phyloP scores from a whole-genome alignment of 257 asterid genomes.

The Agastache rugosa region DNA sequence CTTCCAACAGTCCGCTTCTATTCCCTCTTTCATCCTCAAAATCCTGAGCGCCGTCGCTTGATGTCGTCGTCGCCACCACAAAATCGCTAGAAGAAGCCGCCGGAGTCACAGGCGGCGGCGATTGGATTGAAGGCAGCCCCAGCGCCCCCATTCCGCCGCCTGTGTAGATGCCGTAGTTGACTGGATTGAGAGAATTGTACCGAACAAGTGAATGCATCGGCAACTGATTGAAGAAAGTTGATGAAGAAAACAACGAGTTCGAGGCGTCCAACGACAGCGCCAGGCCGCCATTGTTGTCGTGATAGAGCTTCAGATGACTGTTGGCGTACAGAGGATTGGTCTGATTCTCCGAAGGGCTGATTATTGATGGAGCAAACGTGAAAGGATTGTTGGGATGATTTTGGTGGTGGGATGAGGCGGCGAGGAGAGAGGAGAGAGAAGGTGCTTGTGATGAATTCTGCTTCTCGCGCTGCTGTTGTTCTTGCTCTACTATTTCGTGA shows the following conservation, averaged over 20 bases:
- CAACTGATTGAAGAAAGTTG: constrained; percentile 32
- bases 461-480: not conserved
- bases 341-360: not conserved
- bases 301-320: constrained; percentile 36
- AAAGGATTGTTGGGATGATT: constrained; percentile 35
- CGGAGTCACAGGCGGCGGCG: constrained; percentile 37
- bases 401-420: constrained; percentile 23
- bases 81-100: constrained; percentile 47
- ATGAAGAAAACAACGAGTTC: constrained; percentile 28
- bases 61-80: constrained; percentile 28
- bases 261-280: constrained; percentile 46
- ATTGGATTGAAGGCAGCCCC: constrained; percentile 65
- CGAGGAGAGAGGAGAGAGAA: constrained; percentile 39
- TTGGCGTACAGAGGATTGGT: constrained; percentile 18
- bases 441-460: constrained; percentile 32
- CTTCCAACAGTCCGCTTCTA: constrained; percentile 61
- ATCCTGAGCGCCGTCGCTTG: constrained; percentile 47
- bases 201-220: constrained; percentile 35
- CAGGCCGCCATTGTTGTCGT: constrained; percentile 41
- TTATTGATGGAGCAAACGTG: constrained; percentile 32
- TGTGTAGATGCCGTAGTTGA: constrained; percentile 21
- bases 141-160: constrained; percentile 26
- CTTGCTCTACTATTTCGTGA: constrained; percentile 32
- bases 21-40: constrained; percentile 36
- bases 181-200: constrained; percentile 24